Percentiles rank a stretch among this genome's conserved stretches.
Conservation (phyloP, 2,329 filamentous ascomycete genomes). For the Penicillium psychrosexuale region DNA sequence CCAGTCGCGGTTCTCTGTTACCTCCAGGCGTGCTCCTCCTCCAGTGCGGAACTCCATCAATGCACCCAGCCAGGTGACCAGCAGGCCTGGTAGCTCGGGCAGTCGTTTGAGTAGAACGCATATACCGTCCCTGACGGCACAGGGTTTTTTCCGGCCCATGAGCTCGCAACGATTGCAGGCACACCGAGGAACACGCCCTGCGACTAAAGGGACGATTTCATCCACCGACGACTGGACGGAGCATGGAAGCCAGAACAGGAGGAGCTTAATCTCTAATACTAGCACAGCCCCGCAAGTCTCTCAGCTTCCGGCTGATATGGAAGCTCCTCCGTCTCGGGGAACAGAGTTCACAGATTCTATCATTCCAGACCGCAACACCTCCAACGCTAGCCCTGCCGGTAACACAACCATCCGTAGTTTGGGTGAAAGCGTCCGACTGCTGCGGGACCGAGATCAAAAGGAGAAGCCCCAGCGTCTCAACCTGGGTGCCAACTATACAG, state of each 20-base stretch:
- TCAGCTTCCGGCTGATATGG: slow-evolving; percentile 42
- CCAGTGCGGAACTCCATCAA: slow-evolving; percentile 39
- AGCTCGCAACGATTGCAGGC: slow-evolving; percentile 92
- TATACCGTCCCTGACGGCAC: slow-evolving; percentile 81
- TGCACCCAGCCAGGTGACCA: slow-evolving; percentile 46
- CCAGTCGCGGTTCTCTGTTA: slow-evolving; percentile 57
- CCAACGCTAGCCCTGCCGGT: slow-evolving; percentile 69
- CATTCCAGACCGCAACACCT: slow-evolving; percentile 65
- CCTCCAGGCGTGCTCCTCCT: slow-evolving; percentile 55
- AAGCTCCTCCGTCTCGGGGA: slow-evolving; percentile 69
- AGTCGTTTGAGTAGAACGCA: slow-evolving; percentile 78
- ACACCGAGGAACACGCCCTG: slow-evolving; percentile 65
- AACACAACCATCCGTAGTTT: slow-evolving; percentile 61
- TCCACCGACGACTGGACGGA: slow-evolving; percentile 46
- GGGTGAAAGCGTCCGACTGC: slow-evolving; percentile 73
- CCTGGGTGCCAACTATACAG: slow-evolving; percentile 59
- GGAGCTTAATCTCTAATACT: slow-evolving; percentile 57
- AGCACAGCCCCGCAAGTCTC: slow-evolving; percentile 44
- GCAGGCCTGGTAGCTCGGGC: slow-evolving; percentile 54
- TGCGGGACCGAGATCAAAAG: slow-evolving; percentile 55
- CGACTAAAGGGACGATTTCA: slow-evolving; percentile 34
- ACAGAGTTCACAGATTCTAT: slow-evolving; percentile 78
- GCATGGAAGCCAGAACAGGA: slow-evolving; percentile 51
- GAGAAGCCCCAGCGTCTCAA: slow-evolving; percentile 48
- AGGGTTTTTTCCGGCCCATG: slow-evolving; percentile 95